Percentiles rank a stretch among this genome's conserved stretches.
phyloP scores from a whole-genome alignment of 257 asterid genomes.

The Solanum appendiculatum region DNA sequence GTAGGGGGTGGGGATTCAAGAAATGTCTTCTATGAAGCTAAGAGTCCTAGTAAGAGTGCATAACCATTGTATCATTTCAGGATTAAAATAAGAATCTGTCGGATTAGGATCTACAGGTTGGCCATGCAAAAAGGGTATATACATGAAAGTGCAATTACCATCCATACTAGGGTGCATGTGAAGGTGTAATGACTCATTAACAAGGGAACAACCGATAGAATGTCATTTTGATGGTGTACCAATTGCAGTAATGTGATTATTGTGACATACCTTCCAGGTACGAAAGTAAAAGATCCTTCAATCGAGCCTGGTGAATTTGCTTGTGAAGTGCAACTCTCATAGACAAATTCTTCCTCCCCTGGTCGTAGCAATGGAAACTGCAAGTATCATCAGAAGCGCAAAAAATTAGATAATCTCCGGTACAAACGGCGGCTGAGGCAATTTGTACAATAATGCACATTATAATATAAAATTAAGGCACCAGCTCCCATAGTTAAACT shows the following conservation, averaged over 20 bases:
- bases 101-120: background rate
- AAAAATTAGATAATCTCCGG: background rate
- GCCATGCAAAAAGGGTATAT: background rate
- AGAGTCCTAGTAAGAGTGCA: background rate
- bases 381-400: background rate
- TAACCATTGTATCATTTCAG: background rate
- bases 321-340: slow-evolving; percentile 60
- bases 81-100: background rate
- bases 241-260: background rate
- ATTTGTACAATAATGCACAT: background rate
- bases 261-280: slow-evolving; percentile 77
- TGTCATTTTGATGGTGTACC: background rate
- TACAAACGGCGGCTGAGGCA: background rate
- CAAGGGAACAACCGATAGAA: background rate
- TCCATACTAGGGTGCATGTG: background rate
- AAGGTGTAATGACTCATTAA: background rate
- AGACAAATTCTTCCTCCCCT: slow-evolving; percentile 69
- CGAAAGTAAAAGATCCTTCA: slow-evolving; percentile 79
- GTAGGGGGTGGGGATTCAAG: background rate
- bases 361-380: slow-evolving; percentile 80
- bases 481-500: background rate
- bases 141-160: background rate
- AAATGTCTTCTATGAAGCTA: background rate
- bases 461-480: background rate
- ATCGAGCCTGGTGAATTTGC: slow-evolving; percentile 48